Evolutionary conservation across 1,139 yeast species (phyloP).

Genomic region (Scheffersomyces titani): DNA sequence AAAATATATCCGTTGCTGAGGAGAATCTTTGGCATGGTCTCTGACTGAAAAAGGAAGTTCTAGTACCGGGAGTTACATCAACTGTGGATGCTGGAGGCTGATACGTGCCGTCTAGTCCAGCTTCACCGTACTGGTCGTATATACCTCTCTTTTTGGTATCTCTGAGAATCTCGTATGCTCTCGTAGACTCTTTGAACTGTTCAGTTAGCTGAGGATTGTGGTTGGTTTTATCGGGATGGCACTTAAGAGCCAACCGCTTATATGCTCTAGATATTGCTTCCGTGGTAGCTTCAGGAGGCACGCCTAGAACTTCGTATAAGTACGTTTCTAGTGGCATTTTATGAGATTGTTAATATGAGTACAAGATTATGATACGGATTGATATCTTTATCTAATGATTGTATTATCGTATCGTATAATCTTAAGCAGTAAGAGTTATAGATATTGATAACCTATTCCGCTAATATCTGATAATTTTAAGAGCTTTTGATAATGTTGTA

Average conservation of each 20-base stretch:
- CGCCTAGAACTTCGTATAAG: slow-evolving; percentile 40
- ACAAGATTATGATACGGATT: background rate
- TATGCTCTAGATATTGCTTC: slow-evolving; percentile 46
- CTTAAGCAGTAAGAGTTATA: background rate
- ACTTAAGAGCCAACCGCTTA: slow-evolving; percentile 41
- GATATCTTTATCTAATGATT: no score
- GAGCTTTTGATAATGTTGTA: background rate
- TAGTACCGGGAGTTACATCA: background rate
- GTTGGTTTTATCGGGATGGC: slow-evolving; percentile 52
- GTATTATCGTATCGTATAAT: no score
- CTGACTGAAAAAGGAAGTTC: background rate
- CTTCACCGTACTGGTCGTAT: slow-evolving; percentile 42
- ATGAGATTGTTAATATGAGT: background rate
- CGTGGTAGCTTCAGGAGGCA: slow-evolving; percentile 32
- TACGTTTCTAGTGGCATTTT: slow-evolving; percentile 33
- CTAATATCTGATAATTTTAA: background rate
- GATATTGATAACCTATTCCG: background rate
- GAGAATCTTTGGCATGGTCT: slow-evolving; percentile 4
- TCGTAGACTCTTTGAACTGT: slow-evolving; percentile 43
- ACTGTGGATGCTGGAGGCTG: slow-evolving; percentile 5
- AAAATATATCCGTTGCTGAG: slow-evolving; percentile 32
- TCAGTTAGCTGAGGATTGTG: slow-evolving; percentile 47
- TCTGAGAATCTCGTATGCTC: slow-evolving; percentile 44
- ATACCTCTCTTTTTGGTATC: slow-evolving; percentile 31
- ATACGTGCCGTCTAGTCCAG: slow-evolving; percentile 37